Conservation (phyloP, 257 asterid genomes). For the Scutellaria barbata region DNA sequence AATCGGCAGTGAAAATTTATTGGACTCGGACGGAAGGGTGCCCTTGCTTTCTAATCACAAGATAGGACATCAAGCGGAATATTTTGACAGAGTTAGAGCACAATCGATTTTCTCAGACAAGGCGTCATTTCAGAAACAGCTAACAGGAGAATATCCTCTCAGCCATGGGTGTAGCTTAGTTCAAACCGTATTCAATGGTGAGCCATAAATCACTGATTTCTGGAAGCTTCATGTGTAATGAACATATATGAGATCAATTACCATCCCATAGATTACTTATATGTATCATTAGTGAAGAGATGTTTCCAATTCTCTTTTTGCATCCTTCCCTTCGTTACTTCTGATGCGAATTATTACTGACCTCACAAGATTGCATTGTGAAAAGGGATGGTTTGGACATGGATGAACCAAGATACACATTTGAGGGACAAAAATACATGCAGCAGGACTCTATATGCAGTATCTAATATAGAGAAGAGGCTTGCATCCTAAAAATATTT, state of each 20-base stretch:
- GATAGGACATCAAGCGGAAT: conserved; percentile 35
- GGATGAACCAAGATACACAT: no score
- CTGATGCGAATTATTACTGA: not conserved
- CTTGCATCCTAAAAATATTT: not conserved
- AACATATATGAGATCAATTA: not conserved
- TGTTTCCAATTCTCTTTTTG: not conserved
- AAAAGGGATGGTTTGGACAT: no score
- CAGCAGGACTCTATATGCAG: no score
- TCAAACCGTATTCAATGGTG: conserved; percentile 86
- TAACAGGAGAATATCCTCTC: conserved; percentile 62
- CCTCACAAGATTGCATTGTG: no score
- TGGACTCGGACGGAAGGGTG: conserved; percentile 45
- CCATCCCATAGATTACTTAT: not conserved
- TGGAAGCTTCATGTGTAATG: not conserved
- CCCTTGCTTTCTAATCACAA: conserved; percentile 62
- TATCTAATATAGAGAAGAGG: not conserved
- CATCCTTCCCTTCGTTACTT: not conserved
- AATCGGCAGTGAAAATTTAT: conserved; percentile 35
- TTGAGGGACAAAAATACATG: no score
- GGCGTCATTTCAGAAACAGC: conserved; percentile 45
- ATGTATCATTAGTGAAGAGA: conserved; percentile 1
- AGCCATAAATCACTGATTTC: conserved; percentile 20
- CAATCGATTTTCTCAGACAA: conserved; percentile 50
- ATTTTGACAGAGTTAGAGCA: conserved; percentile 28
- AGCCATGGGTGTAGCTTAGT: conserved; percentile 70